Conservation (phyloP, 106 monocot genomes). For the Dioscorea alata region DNA sequence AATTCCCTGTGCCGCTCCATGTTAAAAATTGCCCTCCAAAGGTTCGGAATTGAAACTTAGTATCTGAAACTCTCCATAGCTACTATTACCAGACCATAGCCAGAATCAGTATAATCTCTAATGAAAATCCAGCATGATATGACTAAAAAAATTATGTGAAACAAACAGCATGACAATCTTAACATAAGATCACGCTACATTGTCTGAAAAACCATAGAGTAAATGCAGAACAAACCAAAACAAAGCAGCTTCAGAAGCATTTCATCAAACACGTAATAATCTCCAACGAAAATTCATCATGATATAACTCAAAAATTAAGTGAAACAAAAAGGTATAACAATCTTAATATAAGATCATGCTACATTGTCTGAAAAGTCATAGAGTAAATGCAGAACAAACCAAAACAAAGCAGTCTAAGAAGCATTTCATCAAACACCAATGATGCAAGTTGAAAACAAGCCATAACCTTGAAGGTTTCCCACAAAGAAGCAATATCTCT, state of each 20-base stretch:
- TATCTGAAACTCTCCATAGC: conserved; percentile 73
- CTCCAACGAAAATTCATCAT: not conserved
- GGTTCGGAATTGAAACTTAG: conserved; percentile 58
- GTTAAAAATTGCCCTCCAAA: conserved; percentile 64
- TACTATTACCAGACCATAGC: conserved; percentile 10
- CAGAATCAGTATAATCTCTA: conserved; percentile 4
- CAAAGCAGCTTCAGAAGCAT: too few species aligned
- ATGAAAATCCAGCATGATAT: not conserved
- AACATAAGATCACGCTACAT: too few species aligned
- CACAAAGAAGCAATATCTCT: conserved; percentile 51
- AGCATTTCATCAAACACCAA: not conserved
- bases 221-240: too few species aligned
- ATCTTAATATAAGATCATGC: not conserved
- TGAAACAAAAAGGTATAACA: not conserved
- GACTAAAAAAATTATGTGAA: too few species aligned
- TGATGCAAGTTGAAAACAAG: not conserved
- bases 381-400: not conserved
- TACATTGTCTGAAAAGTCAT: not conserved
- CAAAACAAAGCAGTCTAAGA: not conserved
- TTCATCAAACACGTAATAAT: not conserved
- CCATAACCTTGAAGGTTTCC: conserved; percentile 79
- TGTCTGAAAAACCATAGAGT: too few species aligned
- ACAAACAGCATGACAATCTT: too few species aligned
- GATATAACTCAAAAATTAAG: not conserved
- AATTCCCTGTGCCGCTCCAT: conserved; percentile 25